Conservation (phyloP, 2,329 filamentous ascomycete species). For the Bipolaris cookei region DNA sequence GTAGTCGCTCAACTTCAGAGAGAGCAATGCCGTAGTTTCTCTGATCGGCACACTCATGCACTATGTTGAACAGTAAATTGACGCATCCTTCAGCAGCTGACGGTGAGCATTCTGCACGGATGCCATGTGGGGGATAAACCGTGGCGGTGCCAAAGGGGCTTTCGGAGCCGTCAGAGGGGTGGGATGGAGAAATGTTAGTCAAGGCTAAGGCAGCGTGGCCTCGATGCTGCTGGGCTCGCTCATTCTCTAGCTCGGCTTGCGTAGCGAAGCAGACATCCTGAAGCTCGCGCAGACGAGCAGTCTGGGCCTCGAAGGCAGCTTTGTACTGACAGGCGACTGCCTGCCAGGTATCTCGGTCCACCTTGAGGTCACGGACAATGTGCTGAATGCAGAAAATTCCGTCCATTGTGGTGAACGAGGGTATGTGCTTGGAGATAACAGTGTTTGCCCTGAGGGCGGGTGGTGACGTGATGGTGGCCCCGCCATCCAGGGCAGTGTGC, state of each 20-base stretch:
- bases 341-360: slow-evolving; percentile 41
- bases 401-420: slow-evolving; percentile 12
- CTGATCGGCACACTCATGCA: slow-evolving; percentile 25
- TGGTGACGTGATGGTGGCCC: background rate
- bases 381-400: slow-evolving; percentile 19
- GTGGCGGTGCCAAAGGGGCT: slow-evolving; percentile 26
- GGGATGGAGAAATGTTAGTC: background rate
- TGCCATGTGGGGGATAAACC: slow-evolving; percentile 12
- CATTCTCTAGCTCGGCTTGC: slow-evolving; percentile 44
- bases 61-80: slow-evolving; percentile 28
- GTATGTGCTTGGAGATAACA: slow-evolving; percentile 28
- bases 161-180: slow-evolving; percentile 10
- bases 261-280: slow-evolving; percentile 40
- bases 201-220: slow-evolving; percentile 7
- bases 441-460: slow-evolving; percentile 4
- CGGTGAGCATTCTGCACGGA: background rate
- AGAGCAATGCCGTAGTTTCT: slow-evolving; percentile 35
- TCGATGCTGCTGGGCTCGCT: slow-evolving; percentile 28
- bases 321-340: slow-evolving; percentile 38
- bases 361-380: slow-evolving; percentile 32
- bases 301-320: slow-evolving; percentile 36
- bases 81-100: slow-evolving; percentile 4
- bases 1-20: slow-evolving; percentile 32
- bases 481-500: background rate
- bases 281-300: slow-evolving; percentile 29